Conservation (phyloP, 2,329 filamentous ascomycete genomes). For the Ilyonectria robusta region DNA sequence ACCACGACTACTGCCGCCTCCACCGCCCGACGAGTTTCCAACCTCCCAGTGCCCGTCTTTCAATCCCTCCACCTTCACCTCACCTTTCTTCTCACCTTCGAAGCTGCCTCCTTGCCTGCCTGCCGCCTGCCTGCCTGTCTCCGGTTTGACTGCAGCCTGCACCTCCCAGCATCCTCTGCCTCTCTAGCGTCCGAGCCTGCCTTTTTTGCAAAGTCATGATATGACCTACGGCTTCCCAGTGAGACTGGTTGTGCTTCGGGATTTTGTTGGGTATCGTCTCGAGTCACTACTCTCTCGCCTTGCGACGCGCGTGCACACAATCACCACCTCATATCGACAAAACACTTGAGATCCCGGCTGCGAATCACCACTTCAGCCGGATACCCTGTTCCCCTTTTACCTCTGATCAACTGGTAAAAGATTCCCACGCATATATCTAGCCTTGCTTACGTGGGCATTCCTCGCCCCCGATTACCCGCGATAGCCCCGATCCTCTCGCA, state of each 20-base stretch:
- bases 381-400: constrained; percentile 27
- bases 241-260: constrained; percentile 47
- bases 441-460: constrained; percentile 49
- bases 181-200: constrained; percentile 37
- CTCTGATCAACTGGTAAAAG: constrained; percentile 30
- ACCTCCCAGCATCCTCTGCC: constrained; percentile 33
- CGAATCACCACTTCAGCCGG: constrained; percentile 26
- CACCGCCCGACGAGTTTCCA: constrained; percentile 17
- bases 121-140: constrained; percentile 30
- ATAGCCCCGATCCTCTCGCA: constrained; percentile 43
- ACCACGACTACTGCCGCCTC: constrained; percentile 14
- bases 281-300: constrained; percentile 38
- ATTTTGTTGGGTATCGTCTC: constrained; percentile 44
- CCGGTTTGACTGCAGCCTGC: constrained; percentile 37
- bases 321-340: constrained; percentile 31
- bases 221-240: constrained; percentile 45
- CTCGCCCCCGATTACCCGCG: constrained; percentile 43
- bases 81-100: constrained; percentile 19
- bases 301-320: constrained; percentile 31
- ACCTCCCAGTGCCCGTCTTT: constrained; percentile 13
- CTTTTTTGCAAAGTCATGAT: constrained; percentile 48
- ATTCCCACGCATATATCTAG: constrained; percentile 30
- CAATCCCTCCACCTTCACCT: constrained; percentile 24
- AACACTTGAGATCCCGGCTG: constrained; percentile 11
- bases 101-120: constrained; percentile 33